These are phyloP conservation scores for Epichloe festucae DNA, from an alignment of 2,329 filamentous ascomycete genomes.

Conservation along the genomic window DNA sequence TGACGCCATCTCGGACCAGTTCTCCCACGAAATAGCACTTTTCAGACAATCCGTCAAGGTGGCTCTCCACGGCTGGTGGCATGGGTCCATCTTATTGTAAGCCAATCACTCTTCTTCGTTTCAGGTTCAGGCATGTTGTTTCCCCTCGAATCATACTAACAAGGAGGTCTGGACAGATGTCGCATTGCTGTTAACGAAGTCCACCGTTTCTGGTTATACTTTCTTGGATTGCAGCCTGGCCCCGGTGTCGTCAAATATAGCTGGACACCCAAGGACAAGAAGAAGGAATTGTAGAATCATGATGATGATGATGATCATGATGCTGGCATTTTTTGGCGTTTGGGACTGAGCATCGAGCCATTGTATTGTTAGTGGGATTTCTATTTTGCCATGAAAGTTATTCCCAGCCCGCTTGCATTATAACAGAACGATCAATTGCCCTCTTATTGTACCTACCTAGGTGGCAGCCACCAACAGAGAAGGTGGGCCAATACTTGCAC, in stretches of 20 bases:
- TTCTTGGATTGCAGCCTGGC: conserved; percentile 5
- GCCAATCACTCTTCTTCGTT: conserved; percentile 22
- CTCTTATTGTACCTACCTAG: too few relatives aligned
- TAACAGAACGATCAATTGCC: too few relatives aligned
- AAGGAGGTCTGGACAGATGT: neutral
- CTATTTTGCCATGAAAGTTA: neutral
- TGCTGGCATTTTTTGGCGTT: neutral
- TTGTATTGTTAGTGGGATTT: neutral
- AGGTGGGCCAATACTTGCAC: neutral
- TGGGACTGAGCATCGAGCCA: neutral
- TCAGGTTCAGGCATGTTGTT: neutral
- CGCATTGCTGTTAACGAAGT: neutral
- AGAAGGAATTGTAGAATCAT: conserved; percentile 1
- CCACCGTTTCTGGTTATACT: conserved; percentile 5
- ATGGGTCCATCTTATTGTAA: conserved; percentile 57
- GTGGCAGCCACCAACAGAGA: neutral
- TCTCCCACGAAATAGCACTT: conserved; percentile 50
- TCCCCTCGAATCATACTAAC: neutral
- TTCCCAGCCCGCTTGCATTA: too few relatives aligned
- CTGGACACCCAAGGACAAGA: conserved; percentile 6
- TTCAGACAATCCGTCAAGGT: conserved; percentile 51
- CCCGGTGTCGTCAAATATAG: conserved; percentile 4
- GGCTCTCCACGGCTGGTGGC: conserved; percentile 58
- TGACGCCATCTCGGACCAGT: conserved; percentile 35
- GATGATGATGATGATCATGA: neutral